phyloP scores from a whole-genome alignment of 1,284 basidiomycete species.

The Sparassis latifolia region DNA sequence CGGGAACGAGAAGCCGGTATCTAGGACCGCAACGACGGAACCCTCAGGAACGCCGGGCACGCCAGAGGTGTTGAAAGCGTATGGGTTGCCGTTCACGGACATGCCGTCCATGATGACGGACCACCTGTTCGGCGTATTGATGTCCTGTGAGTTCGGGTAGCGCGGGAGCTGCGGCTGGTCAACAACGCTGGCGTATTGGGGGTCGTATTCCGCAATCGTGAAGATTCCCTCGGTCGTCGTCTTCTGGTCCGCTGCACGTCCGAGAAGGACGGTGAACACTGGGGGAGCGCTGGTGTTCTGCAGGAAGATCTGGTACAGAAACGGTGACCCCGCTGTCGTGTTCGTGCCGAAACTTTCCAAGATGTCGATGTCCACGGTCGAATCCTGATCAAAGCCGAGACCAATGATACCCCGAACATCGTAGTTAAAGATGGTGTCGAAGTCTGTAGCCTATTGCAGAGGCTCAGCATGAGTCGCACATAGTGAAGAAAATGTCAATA shows the following conservation, averaged over 20 bases:
- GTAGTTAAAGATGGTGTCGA: conserved; percentile 16
- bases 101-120: conserved; percentile 23
- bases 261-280: conserved; percentile 24
- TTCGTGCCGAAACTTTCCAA: conserved; percentile 6
- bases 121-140: conserved; percentile 34
- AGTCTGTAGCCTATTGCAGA: conserved; percentile 11
- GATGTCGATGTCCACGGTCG: conserved; percentile 13
- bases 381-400: conserved; percentile 20
- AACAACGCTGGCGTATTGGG: conserved; percentile 16
- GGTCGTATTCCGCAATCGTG: conserved; percentile 24
- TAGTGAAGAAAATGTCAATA: conserved; percentile 9
- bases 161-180: conserved; percentile 26
- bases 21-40: conserved; percentile 23
- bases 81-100: conserved; percentile 22
- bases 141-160: conserved; percentile 49
- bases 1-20: conserved; percentile 26
- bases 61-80: conserved; percentile 22
- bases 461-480: conserved; percentile 6
- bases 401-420: conserved; percentile 21
- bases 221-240: conserved; percentile 22
- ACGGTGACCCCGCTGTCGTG: conserved; percentile 13
- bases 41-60: conserved; percentile 20
- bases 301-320: conserved; percentile 21
- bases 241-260: conserved; percentile 18
- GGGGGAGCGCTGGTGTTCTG: conserved; percentile 20